Evolutionary conservation across 129 eudicot genomes (phyloP).

Genomic region (Erigeron canadensis): DNA sequence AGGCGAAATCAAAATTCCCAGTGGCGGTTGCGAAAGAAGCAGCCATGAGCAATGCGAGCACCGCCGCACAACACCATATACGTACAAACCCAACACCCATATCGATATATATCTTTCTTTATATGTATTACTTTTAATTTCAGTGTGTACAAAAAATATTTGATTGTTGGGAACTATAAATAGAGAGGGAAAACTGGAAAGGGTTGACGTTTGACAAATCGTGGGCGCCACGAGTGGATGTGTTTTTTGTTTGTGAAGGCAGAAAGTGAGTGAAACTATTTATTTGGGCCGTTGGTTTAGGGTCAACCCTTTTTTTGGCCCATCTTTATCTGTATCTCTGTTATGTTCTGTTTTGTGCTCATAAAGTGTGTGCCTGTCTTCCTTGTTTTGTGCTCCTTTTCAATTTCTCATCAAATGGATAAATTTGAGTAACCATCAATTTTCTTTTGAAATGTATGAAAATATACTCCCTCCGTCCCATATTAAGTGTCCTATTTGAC

Average conservation of each 20-base stretch:
- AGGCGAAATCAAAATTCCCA: slow-evolving; percentile 27
- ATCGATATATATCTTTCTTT: too few species aligned
- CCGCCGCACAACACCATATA: slow-evolving; percentile 36
- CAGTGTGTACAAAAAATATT: not conserved
- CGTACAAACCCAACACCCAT: slow-evolving; percentile 15
- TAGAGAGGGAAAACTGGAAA: not conserved
- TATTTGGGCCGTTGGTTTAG: slow-evolving; percentile 8
- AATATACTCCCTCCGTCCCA: too few species aligned
- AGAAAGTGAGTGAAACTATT: not conserved
- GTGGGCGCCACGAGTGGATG: slow-evolving; percentile 37
- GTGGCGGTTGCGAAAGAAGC: slow-evolving; percentile 27
- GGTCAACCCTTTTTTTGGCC: slow-evolving; percentile 32
- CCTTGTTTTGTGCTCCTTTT: not conserved
- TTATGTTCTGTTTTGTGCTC: slow-evolving; percentile 22
- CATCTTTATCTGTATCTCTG: too few species aligned
- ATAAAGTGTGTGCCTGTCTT: slow-evolving; percentile 9
- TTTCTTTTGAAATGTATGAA: too few species aligned
- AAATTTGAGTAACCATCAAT: not conserved
- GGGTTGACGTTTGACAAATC: slow-evolving; percentile 35
- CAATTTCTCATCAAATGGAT: not conserved
- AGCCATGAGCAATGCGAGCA: slow-evolving; percentile 32
- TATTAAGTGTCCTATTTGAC: too few species aligned
- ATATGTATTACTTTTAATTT: not conserved
- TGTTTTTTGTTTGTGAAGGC: not conserved
- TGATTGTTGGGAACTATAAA: slow-evolving; percentile 14